Conservation (phyloP, 2,329 filamentous ascomycete species). For the Colletotrichum scovillei region DNA sequence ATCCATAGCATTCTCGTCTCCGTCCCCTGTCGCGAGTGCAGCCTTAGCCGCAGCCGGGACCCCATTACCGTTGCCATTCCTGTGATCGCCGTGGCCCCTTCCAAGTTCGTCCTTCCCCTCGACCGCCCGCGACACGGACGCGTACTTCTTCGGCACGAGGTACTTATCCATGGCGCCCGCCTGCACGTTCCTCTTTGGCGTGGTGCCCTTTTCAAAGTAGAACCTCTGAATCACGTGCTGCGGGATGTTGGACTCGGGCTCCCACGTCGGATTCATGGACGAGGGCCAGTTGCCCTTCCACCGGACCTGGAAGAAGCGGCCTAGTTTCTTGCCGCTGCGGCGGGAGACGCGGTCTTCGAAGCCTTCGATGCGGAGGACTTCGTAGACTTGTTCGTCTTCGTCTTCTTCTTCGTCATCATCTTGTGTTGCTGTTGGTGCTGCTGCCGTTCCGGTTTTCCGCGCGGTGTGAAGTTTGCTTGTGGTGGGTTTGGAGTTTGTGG, state of each 20-base stretch:
- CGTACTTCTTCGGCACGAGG: conserved; percentile 41
- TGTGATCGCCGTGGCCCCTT: conserved; percentile 35
- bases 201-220: conserved; percentile 42
- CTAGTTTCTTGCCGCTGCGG: conserved; percentile 39
- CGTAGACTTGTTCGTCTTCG: conserved; percentile 48
- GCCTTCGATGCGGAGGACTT: conserved; percentile 58
- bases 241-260: conserved; percentile 64
- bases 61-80: conserved; percentile 39
- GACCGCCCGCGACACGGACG: conserved; percentile 49
- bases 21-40: conserved; percentile 28
- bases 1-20: not conserved
- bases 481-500: not conserved
- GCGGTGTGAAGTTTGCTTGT: not conserved
- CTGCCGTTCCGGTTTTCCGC: not conserved
- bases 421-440: not conserved
- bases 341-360: conserved; percentile 51
- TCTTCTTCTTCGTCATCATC: conserved; percentile 27
- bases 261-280: conserved; percentile 68
- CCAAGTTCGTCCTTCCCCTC: conserved; percentile 41
- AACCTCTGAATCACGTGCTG: conserved; percentile 54
- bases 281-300: conserved; percentile 69
- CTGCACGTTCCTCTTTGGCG: conserved; percentile 32
- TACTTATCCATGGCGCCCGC: conserved; percentile 22
- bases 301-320: conserved; percentile 62
- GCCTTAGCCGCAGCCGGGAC: not conserved